Evolutionary conservation across 495 filamentous ascomycete species (phyloP), one percentile per base, ranked within the genome.

Genomic region (Penicillium roqueforti): DNA sequence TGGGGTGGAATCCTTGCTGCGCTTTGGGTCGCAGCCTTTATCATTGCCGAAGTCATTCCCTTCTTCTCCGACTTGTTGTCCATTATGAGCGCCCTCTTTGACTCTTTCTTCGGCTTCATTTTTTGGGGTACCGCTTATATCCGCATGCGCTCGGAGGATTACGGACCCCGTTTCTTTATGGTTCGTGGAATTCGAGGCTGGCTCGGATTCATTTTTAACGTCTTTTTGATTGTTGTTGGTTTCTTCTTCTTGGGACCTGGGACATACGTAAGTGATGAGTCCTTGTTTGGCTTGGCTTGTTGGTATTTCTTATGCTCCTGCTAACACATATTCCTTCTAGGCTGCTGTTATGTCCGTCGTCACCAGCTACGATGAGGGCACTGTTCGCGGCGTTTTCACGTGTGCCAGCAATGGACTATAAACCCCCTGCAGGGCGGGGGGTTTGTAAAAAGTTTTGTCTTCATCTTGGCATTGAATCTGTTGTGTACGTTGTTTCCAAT

Each of bases 81-180:
- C 7, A 80, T 95, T 47, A 91, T 95, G 88, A 92, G 88, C 57
- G 88, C 88, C 16, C 80, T 95, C 13, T 95, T 95, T 60, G 90
- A 95, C 68, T 90, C 87, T 22, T 95, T 93, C 74, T 95, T 95
- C 55, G 90, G 90, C 16, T 95, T 92, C 72, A 92, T 95, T 61
- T 95, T 93, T 78, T 95, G 90, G 90, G 90, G 89, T 26, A 81
- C 88, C 4, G 90, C 90, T 1, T 95, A 93, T 65, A 77, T 93
- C 56, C 83, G 88, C 28, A 91, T 95, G 90, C 77, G 89, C 14
- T 66, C 71, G 38, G 85, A 78, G 0, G 88, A 92, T 51, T 76
- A 87, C 55, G 82, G 85, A 3, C 72, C 81, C 3, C 68, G 69
- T 1, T 85, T 87, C 48, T 78, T 82, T 23, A 83, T 75, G 61